phyloP scores from a whole-genome alignment of 225 moss, liverwort and hornwort species.

The Antitrichia curtipendula region DNA sequence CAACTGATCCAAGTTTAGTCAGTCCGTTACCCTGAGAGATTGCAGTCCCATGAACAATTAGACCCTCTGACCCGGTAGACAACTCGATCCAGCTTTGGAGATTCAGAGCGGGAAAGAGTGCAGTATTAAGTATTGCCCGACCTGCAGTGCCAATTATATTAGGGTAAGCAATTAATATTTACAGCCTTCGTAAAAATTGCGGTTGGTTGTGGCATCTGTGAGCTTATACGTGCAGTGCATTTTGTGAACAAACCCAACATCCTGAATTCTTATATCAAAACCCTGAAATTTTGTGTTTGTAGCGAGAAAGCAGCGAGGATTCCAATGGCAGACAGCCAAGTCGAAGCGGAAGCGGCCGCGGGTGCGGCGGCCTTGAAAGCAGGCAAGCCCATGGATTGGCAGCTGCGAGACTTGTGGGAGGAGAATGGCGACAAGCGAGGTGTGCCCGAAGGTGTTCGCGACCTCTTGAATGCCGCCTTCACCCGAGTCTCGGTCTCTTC shows the following conservation, averaged over 20 bases:
- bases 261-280: neutral
- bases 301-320: neutral
- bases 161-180: neutral
- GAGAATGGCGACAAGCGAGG: conserved; percentile 46
- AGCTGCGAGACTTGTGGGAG: conserved; percentile 49
- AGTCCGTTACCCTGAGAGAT: neutral
- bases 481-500: conserved; percentile 57
- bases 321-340: neutral
- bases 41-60: neutral
- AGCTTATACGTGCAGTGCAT: neutral
- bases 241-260: neutral
- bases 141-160: neutral
- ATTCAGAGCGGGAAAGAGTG: neutral
- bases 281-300: neutral
- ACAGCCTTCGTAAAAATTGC: neutral
- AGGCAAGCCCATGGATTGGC: conserved; percentile 24
- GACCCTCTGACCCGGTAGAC: neutral
- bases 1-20: neutral
- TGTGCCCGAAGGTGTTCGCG: conserved; percentile 53
- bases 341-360: neutral
- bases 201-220: neutral
- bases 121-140: too few relatives aligned
- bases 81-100: neutral
- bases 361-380: neutral
- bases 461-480: conserved; percentile 59